A percentile compares a stretch with the other conserved stretches of the same genome.
Evolutionary conservation across 2,329 filamentous ascomycete genomes (phyloP).

Genomic region (Pezicula rhizophila): DNA sequence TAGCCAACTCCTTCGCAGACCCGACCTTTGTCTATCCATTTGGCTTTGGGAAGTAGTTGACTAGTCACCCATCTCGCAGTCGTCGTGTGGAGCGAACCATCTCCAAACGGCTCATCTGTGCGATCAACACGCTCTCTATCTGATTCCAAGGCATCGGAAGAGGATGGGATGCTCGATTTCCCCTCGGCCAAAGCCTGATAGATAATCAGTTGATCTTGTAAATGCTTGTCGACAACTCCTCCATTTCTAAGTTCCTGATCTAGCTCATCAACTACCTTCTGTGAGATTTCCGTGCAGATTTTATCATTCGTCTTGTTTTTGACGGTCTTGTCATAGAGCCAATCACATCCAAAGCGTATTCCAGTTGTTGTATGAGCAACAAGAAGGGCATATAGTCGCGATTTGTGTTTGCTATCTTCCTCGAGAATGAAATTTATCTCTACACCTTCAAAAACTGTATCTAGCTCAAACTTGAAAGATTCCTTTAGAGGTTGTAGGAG

Average conservation of each 20-base stretch:
- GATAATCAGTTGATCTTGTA: conserved; percentile 56
- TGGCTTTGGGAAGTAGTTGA: conserved; percentile 41
- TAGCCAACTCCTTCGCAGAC: conserved; percentile 42
- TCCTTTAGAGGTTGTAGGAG: conserved; percentile 37
- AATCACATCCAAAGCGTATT: conserved; percentile 45
- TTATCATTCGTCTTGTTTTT: conserved; percentile 20
- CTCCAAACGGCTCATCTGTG: conserved; percentile 44
- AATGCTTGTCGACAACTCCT: conserved; percentile 47
- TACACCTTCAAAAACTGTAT: conserved; percentile 35
- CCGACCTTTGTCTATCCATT: conserved; percentile 46
- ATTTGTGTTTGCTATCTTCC: conserved; percentile 45
- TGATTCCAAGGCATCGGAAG: conserved; percentile 8
- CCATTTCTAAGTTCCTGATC: conserved; percentile 37
- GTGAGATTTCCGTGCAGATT: conserved; percentile 35
- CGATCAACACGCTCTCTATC: conserved; percentile 35
- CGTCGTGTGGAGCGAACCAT: conserved; percentile 48
- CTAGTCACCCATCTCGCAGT: conserved; percentile 56
- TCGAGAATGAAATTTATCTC: conserved; percentile 38
- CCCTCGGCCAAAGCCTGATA: conserved; percentile 54
- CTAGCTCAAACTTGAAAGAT: conserved; percentile 35
- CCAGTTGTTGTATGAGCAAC: conserved; percentile 45
- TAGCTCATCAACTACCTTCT: conserved; percentile 39
- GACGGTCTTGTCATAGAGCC: conserved; percentile 34
- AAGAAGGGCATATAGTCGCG: conserved; percentile 49
- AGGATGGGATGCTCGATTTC: conserved; percentile 29